Percentiles rank a stretch among this genome's conserved stretches.
Evolutionary conservation across 2,329 filamentous ascomycete species (phyloP).

Genomic region (Aphanoascus verrucosus): DNA sequence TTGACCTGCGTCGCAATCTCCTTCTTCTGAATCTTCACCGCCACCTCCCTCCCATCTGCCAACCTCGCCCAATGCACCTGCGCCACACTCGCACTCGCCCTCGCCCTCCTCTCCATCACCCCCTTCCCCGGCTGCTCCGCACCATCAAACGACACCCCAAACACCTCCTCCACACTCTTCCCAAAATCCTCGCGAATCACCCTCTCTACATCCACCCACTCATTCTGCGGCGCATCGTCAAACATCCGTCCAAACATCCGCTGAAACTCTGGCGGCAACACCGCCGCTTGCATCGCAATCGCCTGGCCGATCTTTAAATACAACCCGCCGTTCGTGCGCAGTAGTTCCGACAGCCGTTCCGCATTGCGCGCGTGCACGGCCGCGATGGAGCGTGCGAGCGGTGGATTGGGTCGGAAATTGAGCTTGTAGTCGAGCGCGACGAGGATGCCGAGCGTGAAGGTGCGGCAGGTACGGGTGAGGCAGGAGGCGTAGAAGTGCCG

Average conservation of each 20-base stretch:
- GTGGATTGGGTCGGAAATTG: constrained; percentile 77
- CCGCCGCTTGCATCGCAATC: constrained; percentile 93
- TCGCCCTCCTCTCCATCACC: constrained; percentile 59
- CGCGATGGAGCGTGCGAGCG: constrained; percentile 59
- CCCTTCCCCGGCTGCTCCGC: constrained; percentile 47
- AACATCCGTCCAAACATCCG: constrained; percentile 96
- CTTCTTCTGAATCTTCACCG: constrained; percentile 91
- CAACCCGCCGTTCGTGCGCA: constrained; percentile 77
- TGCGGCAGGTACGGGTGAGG: constrained; percentile 65
- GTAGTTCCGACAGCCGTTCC: constrained; percentile 66
- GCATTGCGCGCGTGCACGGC: constrained; percentile 78
- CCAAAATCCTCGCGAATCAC: constrained; percentile 86
- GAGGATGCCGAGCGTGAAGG: constrained; percentile 66
- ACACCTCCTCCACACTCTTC: constrained; percentile 75
- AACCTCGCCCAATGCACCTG: constrained; percentile 93
- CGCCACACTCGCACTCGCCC: constrained; percentile 76
- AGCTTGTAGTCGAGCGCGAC: constrained; percentile 92
- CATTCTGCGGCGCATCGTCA: constrained; percentile 89
- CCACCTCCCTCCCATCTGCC: constrained; percentile 78
- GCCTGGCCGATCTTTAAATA: constrained; percentile 98
- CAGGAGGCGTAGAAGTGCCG: constrained; percentile 66
- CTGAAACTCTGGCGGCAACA: constrained; percentile 88
- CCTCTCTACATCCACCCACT: constrained; percentile 71
- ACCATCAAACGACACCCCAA: constrained; percentile 74
- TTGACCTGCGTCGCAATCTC: constrained; percentile 85